Base-by-base conservation (phyloP, 345 rosid species). In the Moricandia arvensis region DNA sequence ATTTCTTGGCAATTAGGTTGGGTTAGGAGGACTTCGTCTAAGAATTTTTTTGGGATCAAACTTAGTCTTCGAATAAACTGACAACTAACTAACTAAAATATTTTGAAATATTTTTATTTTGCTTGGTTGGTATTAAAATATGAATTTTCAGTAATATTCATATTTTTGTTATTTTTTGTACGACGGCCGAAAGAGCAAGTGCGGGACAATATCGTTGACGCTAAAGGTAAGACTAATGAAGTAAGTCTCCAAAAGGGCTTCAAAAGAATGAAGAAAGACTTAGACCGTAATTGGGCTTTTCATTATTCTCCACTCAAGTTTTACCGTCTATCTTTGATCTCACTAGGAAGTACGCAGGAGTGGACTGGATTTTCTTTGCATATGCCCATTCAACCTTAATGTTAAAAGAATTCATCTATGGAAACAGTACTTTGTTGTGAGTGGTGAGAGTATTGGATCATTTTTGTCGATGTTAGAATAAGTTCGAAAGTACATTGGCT, bases 1-100 rank as follows among this genome's bases (percentile, higher is more conserved):
- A 41, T 41, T 60, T 79, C 74, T 27, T 68, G 68, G 68, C 15
- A 34, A 29, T 71, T 78, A 66, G 58, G 58, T 6, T 72, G 63
- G 8, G 63, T 37, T 72, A 78, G 55, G 73, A 66, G 7, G 63
- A 67, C 61, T 0, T 11, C 17, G 71, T 62, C 45, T 70, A 71
- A 21, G 24, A 21, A 21, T 21, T 21, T 21, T 21, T 21, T 21
- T 21, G 1, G 24, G 24, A 21, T 21, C 24, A 21, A 21, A 21
- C 24, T 21, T 21, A 21, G 24, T 21, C 24, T 21, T 21, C 5
- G 29, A 55, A 65, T 16, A 9, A 54, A 75, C 63, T 34, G 0
- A 67, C 37, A 33, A 3, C 13, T 8, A 7, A 6, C 34, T 3
- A 38, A 38, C 21, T 31, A 24, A 31, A 15, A 13, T 57, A 24